phyloP scores from a whole-genome alignment of 441 rosid genomes.

The Iberis amara region DNA sequence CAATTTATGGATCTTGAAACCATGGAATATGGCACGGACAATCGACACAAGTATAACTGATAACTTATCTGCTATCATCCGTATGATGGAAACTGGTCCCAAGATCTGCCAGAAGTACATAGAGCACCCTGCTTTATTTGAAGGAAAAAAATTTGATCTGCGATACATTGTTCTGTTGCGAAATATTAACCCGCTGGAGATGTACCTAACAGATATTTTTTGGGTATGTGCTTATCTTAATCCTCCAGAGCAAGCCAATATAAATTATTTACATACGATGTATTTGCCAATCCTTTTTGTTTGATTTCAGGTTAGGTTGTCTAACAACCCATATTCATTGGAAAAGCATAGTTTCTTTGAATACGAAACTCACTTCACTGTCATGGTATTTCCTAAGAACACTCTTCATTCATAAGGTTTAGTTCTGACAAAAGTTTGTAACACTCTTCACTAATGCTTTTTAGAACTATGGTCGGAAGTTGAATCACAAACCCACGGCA shows the following conservation, averaged over 20 bases:
- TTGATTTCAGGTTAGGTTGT: constrained; percentile 69
- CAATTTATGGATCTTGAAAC: constrained; percentile 91
- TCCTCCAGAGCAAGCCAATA: constrained; percentile 14
- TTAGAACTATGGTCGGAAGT: constrained; percentile 75
- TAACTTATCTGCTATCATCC: constrained; percentile 71
- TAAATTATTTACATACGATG: constrained; percentile 3
- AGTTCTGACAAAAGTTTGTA: constrained; percentile 3
- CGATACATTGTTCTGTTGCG: constrained; percentile 73
- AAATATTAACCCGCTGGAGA: constrained; percentile 69
- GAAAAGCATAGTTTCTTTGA: constrained; percentile 74
- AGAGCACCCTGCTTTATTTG: constrained; percentile 81
- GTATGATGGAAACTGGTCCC: constrained; percentile 97
- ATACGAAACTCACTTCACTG: constrained; percentile 97
- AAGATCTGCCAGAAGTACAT: constrained; percentile 97
- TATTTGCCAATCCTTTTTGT: constrained; percentile 4
- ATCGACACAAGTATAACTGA: constrained; percentile 82
- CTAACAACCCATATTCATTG: constrained; percentile 76
- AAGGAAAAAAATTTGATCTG: constrained; percentile 78
- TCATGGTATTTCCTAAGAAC: constrained; percentile 58
- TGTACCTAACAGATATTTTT: constrained; percentile 71
- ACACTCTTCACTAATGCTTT: constrained; percentile 19
- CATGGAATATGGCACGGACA: constrained; percentile 98
- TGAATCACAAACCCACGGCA: constrained; percentile 73
- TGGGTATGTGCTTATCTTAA: constrained; percentile 52
- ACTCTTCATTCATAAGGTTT: constrained; percentile 5